Evolutionary conservation across 169 alveolate genomes (phyloP), one percentile per base, ranked within the genome.

Genomic region (Plasmodium sp.): DNA sequence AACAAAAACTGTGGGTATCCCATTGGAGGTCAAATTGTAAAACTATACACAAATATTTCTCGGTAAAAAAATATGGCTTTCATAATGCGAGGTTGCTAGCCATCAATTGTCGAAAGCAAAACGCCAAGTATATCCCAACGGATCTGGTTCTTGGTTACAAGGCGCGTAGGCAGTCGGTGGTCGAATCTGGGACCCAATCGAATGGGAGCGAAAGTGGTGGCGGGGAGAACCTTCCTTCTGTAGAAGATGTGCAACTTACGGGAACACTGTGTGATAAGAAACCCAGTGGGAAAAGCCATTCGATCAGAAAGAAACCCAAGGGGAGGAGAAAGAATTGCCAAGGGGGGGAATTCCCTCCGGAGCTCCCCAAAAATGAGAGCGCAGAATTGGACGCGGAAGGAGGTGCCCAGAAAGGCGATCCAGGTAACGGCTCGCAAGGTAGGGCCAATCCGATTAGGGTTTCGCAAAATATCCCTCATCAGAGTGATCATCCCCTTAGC

Each of bases 1-100:
- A 96, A 71, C 97, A 96, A 43, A 96, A 95, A 36, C 92, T 95
- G 93, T 96, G 97, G 97, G 97, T 96, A 7, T 96, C 97, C 41
- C 96, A 96, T 16, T 96, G 97, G 97, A 95, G 96, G 71, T 95
- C 93, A 51, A 96, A 96, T 81, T 95, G 97, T 86, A 96, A 96
- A 92, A 95, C 97, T 6, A 85, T 96, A 94, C 97, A 96, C 56
- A 75, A 96, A 45, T 96, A 96, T 86, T 96, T 96, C 62, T 95
- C 97, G 39, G 97, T 96, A 1, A 96, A 96, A 75, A 94, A 96
- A 41, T 96, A 95, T 71, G 97, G 97, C n/a, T 96, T 96, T 84
- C 96, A 96, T 82, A 96, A 96, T 80, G 97, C 97, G 3, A 43
- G 97, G 36, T 48, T 93, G 85, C 94, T 96, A 51, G 97, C 97